Evolutionary conservation across 176 grass and related monocot species (phyloP).

Genomic region (Hordeum marinum): DNA sequence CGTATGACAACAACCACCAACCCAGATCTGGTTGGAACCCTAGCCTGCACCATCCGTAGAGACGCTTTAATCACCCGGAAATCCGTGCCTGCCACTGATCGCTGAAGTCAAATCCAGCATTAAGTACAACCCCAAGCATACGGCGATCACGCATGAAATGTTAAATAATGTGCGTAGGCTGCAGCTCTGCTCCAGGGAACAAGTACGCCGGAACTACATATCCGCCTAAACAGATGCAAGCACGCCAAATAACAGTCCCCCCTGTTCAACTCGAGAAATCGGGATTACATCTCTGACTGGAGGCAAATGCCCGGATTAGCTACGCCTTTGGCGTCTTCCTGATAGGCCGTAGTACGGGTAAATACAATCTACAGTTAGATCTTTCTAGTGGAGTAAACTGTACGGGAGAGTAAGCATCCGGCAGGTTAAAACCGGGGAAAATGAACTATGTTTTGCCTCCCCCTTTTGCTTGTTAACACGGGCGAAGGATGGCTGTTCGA

Average conservation of each 20-base stretch:
- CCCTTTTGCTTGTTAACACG: background rate
- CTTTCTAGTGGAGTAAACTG: constrained; percentile 15
- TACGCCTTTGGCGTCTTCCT: constrained; percentile 25
- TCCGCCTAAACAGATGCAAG: background rate
- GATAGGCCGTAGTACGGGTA: background rate
- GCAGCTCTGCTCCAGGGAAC: background rate
- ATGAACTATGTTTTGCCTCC: background rate
- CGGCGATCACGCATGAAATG: background rate
- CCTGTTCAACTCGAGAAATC: background rate
- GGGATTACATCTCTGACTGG: background rate
- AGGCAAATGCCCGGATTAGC: background rate
- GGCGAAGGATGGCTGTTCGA: background rate
- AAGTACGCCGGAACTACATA: background rate
- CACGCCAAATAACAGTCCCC: background rate
- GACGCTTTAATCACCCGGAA: background rate
- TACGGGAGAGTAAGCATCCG: constrained; percentile 20
- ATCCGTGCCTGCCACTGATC: background rate
- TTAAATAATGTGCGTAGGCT: background rate
- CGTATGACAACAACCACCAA: background rate
- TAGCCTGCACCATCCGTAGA: background rate
- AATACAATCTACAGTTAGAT: constrained; percentile 8
- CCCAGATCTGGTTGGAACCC: background rate
- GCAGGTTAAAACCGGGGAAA: constrained; percentile 2
- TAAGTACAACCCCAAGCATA: background rate
- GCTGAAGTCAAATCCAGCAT: background rate